These are phyloP conservation scores for Trichophyton benhamiae DNA, from an alignment of 2,329 filamentous ascomycete species.

Conservation along the genomic window DNA sequence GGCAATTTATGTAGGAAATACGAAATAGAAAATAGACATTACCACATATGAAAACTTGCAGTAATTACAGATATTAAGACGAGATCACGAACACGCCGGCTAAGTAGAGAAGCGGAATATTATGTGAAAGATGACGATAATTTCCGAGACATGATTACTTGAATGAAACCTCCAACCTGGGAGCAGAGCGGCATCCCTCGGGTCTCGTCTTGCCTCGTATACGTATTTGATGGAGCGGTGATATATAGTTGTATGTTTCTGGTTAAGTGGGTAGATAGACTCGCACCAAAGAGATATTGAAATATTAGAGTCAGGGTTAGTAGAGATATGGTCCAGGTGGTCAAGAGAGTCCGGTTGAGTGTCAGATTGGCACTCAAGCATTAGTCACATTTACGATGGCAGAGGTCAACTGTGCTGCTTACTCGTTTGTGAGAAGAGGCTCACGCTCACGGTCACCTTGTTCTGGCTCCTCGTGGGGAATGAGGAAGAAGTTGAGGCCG, in stretches of 20 bases:
- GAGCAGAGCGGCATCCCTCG: not conserved
- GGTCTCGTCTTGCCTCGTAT: not conserved
- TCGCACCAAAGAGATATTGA: not conserved
- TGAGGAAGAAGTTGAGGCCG: slow-evolving; percentile 27
- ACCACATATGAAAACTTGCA: not conserved
- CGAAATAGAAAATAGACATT: not conserved
- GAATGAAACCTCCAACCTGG: not conserved
- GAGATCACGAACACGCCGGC: not conserved
- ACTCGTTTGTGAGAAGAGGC: slow-evolving; percentile 37
- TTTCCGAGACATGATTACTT: not conserved
- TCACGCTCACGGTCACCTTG: slow-evolving; percentile 42
- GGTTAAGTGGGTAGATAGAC: not conserved
- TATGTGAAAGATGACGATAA: not conserved
- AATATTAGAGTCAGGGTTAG: not conserved
- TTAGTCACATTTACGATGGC: not conserved
- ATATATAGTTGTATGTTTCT: not conserved
- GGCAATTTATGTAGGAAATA: not conserved
- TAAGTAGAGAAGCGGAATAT: not conserved
- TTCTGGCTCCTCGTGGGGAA: slow-evolving; percentile 23
- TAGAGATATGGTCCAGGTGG: not conserved
- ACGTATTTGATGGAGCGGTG: not conserved
- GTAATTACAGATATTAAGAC: not conserved
- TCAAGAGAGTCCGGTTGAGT: not conserved
- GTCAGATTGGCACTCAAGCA: not conserved
- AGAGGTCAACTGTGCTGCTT: not conserved